phyloP scores from a whole-genome alignment of 2,329 filamentous ascomycete genomes.

The Sarocladium brachiariae region DNA sequence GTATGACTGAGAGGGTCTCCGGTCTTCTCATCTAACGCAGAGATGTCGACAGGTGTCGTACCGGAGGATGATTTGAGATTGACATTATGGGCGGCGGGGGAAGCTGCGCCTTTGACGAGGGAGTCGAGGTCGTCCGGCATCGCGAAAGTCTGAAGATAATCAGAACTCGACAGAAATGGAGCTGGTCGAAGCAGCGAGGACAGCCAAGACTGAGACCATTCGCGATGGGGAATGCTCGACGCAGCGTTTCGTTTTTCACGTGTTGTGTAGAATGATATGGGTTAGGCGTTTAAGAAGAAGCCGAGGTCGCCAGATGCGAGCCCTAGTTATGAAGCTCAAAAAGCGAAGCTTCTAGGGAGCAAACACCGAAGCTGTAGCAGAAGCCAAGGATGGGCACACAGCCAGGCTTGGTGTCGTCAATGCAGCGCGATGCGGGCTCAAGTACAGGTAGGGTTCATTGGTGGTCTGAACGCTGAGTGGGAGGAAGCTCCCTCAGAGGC shows the following conservation, averaged over 20 bases:
- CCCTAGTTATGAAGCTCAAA: too few relatives aligned
- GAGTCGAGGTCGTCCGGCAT: constrained; percentile 73
- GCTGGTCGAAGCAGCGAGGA: constrained; percentile 6
- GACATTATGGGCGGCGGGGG: constrained; percentile 51
- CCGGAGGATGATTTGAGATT: constrained; percentile 35
- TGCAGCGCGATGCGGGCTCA: background rate
- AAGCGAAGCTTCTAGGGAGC: too few relatives aligned
- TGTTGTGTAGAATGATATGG: background rate
- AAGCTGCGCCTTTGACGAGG: constrained; percentile 84
- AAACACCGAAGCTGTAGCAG: too few relatives aligned
- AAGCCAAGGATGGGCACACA: background rate
- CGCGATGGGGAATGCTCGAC: background rate
- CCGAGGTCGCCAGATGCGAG: background rate
- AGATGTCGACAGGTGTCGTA: constrained; percentile 35
- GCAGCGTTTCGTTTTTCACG: background rate
- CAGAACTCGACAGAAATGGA: background rate
- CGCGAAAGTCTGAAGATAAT: constrained; percentile 15
- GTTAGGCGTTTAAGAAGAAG: background rate
- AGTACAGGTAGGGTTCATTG: too few relatives aligned
- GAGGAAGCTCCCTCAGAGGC: background rate
- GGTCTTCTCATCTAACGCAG: constrained; percentile 32
- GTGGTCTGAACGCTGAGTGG: background rate
- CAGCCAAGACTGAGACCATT: background rate
- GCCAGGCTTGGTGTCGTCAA: background rate
- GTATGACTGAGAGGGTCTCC: constrained; percentile 71